Base-by-base conservation (phyloP, 768 basidiomycete genomes). In the Lentinula sp. region DNA sequence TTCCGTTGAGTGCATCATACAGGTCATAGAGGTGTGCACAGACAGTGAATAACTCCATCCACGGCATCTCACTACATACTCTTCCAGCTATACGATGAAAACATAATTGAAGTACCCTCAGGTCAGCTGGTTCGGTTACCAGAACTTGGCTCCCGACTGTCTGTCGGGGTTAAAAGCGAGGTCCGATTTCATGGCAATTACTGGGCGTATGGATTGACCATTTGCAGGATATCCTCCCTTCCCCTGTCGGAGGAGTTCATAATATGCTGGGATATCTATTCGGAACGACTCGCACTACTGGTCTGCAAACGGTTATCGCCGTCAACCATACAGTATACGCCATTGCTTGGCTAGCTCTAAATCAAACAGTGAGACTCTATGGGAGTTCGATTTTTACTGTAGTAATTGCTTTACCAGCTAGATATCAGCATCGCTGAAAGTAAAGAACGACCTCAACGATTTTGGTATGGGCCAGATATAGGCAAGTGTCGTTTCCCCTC, bases 291-390 rank as follows among this genome's bases (percentile, higher is more conserved):
- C 71, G 75, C 52, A 74, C 78, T 13, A 76, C 76, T 42, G 68
- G 67, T 13, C 72, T 75, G 13, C 89, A 90, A 61, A 86, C 84
- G 1, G 87, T 93, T 32, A 76, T 94, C 39, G 80, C 82, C 23
- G 81, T 93, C 31, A 84, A 81, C 63, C 92, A 91, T 61, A 89
- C 84, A 15, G 87, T 89, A 43, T 82, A 93, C 63, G 91, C 89
- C 13, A 76, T 96, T 50, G 82, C 86, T 52, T 96, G 94, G 94
- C 78, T 94, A 4, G 94, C 92, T 18, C 75, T 96, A 57, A 94
- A 93, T 63, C 94, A 96, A 77, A 80, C 83, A 57, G 93, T 92
- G 68, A 59, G 85, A 69, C 34, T 32, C 32, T 67, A 46, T 31
- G 45, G 56, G 37, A 40, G 15, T 40, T 21, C 11, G 40, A 18